Percentiles rank a stretch among this genome's conserved stretches.
These are phyloP conservation scores for Leishmania lainsoni DNA, from an alignment of 208 protist genomes.

Conservation along the genomic window DNA sequence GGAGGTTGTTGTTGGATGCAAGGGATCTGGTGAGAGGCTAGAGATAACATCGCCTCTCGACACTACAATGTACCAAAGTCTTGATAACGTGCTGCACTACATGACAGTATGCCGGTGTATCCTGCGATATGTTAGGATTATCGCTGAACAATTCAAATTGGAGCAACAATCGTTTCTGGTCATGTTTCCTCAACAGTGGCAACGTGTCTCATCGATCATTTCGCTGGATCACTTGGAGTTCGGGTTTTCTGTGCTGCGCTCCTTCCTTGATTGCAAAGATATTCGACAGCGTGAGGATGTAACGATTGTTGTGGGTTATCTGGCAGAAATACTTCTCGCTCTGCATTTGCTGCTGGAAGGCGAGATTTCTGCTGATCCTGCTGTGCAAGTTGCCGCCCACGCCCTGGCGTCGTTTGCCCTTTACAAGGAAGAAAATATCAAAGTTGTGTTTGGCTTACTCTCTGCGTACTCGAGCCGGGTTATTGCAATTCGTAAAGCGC, in stretches of 20 bases:
- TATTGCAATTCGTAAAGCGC: slow-evolving; percentile 42
- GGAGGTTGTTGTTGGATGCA: slow-evolving; percentile 61
- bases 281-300: slow-evolving; percentile 64
- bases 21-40: slow-evolving; percentile 61
- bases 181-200: slow-evolving; percentile 79
- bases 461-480: slow-evolving; percentile 42
- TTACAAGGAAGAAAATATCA: slow-evolving; percentile 86
- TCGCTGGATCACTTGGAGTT: slow-evolving; percentile 66
- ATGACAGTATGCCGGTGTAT: slow-evolving; percentile 65
- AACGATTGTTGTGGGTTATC: slow-evolving; percentile 50
- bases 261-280: slow-evolving; percentile 68
- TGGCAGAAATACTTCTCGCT: slow-evolving; percentile 78
- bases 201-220: slow-evolving; percentile 75
- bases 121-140: slow-evolving; percentile 73
- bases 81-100: slow-evolving; percentile 63
- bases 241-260: slow-evolving; percentile 70
- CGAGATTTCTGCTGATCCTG: slow-evolving; percentile 62
- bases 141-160: slow-evolving; percentile 53
- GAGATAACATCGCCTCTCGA: slow-evolving; percentile 70
- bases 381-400: slow-evolving; percentile 72
- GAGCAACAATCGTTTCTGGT: slow-evolving; percentile 39
- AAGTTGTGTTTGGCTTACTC: slow-evolving; percentile 69
- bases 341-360: slow-evolving; percentile 77
- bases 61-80: slow-evolving; percentile 46
- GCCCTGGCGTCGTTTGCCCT: slow-evolving; percentile 82